Evolutionary conservation across 345 rosid species (phyloP).

Genomic region (Cardamine resedifolia): DNA sequence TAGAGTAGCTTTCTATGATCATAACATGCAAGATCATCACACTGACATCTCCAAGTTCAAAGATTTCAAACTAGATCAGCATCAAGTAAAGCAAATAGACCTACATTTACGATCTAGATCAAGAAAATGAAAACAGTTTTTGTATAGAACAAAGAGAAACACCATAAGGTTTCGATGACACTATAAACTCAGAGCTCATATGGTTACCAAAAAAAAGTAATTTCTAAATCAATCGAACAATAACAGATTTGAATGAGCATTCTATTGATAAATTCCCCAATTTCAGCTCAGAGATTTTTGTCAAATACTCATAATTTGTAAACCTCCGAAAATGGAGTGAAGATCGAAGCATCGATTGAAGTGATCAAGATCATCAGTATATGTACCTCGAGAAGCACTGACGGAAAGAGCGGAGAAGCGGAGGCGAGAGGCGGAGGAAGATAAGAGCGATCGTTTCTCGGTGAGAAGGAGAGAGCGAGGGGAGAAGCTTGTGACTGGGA

Average conservation of each 20-base stretch:
- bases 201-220: not conserved
- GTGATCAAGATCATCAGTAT: not conserved
- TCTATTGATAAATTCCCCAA: not conserved
- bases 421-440: constrained; percentile 31
- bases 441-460: constrained; percentile 17
- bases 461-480: constrained; percentile 39
- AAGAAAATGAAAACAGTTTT: not conserved
- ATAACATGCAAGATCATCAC: too few relatives aligned
- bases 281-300: not conserved
- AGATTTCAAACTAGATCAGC: not conserved
- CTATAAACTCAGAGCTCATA: too few relatives aligned
- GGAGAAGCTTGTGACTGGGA: constrained; percentile 28
- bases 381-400: constrained; percentile 46
- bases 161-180: too few relatives aligned
- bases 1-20: too few relatives aligned
- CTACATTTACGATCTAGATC: constrained; percentile 7
- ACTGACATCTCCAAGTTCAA: not conserved
- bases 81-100: not conserved
- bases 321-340: not conserved
- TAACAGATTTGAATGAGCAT: not conserved
- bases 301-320: too few relatives aligned
- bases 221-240: not conserved
- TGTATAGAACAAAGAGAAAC: too few relatives aligned
- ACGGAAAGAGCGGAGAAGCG: constrained; percentile 35
- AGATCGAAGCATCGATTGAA: not conserved